Conservation (phyloP, 805 yeast species). For the Wickerhamiella hasegawae region DNA sequence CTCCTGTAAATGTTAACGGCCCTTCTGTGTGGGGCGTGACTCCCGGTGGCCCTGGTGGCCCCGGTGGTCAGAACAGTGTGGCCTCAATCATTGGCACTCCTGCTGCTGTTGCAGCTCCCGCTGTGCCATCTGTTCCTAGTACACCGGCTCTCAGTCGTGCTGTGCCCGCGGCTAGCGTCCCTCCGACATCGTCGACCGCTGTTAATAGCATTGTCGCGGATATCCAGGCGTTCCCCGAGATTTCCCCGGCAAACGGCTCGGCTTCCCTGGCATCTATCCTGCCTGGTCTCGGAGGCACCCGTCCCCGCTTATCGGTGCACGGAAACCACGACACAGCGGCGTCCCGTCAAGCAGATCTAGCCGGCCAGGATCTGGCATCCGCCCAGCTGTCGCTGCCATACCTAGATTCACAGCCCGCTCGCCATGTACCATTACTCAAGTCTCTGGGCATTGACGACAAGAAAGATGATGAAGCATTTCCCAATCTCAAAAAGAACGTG, state of each 20-base stretch:
- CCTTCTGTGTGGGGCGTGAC: no score
- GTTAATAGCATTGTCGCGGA: not conserved
- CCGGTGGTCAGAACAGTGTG: not conserved
- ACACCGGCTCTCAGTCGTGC: no score
- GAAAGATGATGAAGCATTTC: not conserved
- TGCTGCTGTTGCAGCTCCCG: not conserved
- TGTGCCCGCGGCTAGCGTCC: no score
- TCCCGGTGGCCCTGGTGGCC: not conserved
- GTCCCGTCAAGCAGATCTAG: no score
- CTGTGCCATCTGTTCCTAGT: no score
- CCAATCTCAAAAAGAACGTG: not conserved
- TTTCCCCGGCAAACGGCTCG: not conserved
- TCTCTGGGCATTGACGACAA: not conserved
- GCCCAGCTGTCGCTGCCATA: not conserved
- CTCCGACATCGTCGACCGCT: not conserved
- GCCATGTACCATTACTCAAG: not conserved
- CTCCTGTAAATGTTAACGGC: no score
- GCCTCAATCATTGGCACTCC: not conserved
- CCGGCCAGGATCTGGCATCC: no score
- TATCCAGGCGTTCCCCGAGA: not conserved
- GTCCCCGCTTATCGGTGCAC: not conserved
- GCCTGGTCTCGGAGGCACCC: not conserved
- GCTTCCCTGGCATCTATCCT: not conserved
- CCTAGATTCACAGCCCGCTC: not conserved
- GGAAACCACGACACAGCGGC: no score